Conservation (phyloP, 2,329 filamentous ascomycete species). For the Beauveria medogensis region DNA sequence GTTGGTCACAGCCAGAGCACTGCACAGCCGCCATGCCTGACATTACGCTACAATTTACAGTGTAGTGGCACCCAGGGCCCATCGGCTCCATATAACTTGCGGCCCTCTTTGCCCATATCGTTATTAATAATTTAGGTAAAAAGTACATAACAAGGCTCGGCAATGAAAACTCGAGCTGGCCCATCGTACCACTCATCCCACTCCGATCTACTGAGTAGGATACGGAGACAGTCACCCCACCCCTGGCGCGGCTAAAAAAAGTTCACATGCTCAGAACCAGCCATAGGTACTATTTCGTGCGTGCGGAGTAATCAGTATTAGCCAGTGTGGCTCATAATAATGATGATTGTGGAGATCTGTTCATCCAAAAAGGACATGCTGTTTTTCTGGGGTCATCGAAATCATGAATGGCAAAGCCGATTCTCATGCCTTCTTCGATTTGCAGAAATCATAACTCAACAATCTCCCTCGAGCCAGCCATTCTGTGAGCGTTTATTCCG, state of each 20-base stretch:
- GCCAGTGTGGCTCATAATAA: conserved; percentile 3
- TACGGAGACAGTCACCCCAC: background rate
- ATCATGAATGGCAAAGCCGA: background rate
- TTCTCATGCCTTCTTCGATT: background rate
- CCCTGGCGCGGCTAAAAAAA: background rate
- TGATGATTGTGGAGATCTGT: too few relatives aligned
- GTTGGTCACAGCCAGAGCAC: background rate
- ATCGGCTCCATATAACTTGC: conserved; percentile 6
- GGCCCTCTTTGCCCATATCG: background rate
- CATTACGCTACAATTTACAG: conserved; percentile 6
- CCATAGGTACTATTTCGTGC: background rate
- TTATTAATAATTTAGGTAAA: conserved; percentile 6
- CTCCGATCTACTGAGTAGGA: background rate
- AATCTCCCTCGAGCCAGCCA: too few relatives aligned
- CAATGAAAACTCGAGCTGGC: background rate
- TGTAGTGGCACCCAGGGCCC: background rate
- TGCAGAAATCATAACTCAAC: background rate
- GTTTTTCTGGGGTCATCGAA: too few relatives aligned
- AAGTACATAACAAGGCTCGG: conserved; percentile 9
- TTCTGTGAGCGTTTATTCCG: too few relatives aligned
- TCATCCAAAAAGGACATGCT: too few relatives aligned
- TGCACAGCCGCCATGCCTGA: background rate
- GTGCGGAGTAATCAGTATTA: background rate
- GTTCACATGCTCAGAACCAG: background rate
- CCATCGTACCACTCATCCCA: background rate